These are phyloP conservation scores for Acacia confusa DNA, from an alignment of 306 rosid species.

Conservation along the genomic window DNA sequence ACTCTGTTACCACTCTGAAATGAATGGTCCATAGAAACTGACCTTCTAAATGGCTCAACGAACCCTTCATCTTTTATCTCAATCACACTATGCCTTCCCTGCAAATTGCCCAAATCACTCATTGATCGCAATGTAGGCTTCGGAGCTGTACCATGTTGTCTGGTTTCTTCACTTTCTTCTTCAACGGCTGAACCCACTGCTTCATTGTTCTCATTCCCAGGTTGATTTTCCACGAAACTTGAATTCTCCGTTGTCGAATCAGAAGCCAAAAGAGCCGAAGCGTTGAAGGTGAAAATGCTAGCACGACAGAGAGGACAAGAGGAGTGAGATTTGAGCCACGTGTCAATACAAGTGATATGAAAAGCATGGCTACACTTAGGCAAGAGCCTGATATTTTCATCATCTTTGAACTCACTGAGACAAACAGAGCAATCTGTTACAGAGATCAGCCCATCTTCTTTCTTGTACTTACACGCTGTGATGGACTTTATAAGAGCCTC, in stretches of 20 bases:
- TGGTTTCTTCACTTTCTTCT: slow-evolving; percentile 20
- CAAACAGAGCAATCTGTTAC: slow-evolving; percentile 81
- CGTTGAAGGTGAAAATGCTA: slow-evolving; percentile 33
- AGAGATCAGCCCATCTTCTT: slow-evolving; percentile 45
- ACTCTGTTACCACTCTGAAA: not conserved
- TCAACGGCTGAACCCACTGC: not conserved
- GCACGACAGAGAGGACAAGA: slow-evolving; percentile 86
- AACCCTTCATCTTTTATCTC: slow-evolving; percentile 58
- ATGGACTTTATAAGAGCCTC: slow-evolving; percentile 68
- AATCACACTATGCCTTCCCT: slow-evolving; percentile 54
- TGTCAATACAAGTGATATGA: slow-evolving; percentile 77
- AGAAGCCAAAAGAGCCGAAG: slow-evolving; percentile 16
- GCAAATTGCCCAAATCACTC: slow-evolving; percentile 54
- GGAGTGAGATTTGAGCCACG: slow-evolving; percentile 83
- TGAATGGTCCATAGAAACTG: not conserved
- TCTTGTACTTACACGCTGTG: slow-evolving; percentile 59
- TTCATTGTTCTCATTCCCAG: slow-evolving; percentile 30
- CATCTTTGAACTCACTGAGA: slow-evolving; percentile 74
- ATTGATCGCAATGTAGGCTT: slow-evolving; percentile 51
- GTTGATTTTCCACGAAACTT: slow-evolving; percentile 27
- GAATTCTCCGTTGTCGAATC: slow-evolving; percentile 20
- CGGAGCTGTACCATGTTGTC: slow-evolving; percentile 6
- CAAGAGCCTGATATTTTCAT: slow-evolving; percentile 60
- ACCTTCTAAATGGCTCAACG: not conserved
- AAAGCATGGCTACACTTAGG: slow-evolving; percentile 86